These are phyloP conservation scores for Sugiyamaella qingdaonensis DNA, from an alignment of 805 yeast genomes.

Conservation along the genomic window DNA sequence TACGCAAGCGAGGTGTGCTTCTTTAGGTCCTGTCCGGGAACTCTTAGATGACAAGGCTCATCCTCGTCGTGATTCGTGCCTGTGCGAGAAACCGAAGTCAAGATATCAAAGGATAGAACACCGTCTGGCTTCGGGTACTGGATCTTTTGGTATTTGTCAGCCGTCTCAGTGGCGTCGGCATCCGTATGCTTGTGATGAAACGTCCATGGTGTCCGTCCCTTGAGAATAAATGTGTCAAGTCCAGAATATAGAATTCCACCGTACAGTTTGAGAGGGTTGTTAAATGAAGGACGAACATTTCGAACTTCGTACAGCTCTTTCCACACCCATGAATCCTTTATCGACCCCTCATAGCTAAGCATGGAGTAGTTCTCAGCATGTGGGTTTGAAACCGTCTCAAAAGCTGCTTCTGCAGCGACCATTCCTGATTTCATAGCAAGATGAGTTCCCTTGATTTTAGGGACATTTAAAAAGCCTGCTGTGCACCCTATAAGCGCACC, in stretches of 20 bases:
- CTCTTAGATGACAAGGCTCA: constrained; percentile 81
- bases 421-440: constrained; percentile 96
- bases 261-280: constrained; percentile 63
- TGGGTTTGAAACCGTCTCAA: constrained; percentile 41
- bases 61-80: constrained; percentile 96
- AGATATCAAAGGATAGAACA: constrained; percentile 80
- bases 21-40: constrained; percentile 36
- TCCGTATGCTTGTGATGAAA: constrained; percentile 67
- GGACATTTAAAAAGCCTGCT: constrained; percentile 96
- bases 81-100: constrained; percentile 93
- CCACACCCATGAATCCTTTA: constrained; percentile 77
- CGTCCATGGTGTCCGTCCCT: constrained; percentile 87
- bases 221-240: constrained; percentile 67
- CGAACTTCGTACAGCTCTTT: constrained; percentile 81
- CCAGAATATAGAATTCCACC: constrained; percentile 89
- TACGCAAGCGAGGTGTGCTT: constrained; percentile 66
- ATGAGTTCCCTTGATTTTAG: constrained; percentile 96
- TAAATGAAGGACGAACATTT: constrained; percentile 89
- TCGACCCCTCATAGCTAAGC: constrained; percentile 56
- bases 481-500: constrained; percentile 93
- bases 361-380: constrained; percentile 22
- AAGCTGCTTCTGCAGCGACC: constrained; percentile 87
- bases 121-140: constrained; percentile 96
- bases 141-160: constrained; percentile 62
- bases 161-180: constrained; percentile 64